A percentile compares a stretch with the other conserved stretches of the same genome.
Evolutionary conservation across 352 stramenopile species (phyloP).

Genomic region (Pythium dissimile): DNA sequence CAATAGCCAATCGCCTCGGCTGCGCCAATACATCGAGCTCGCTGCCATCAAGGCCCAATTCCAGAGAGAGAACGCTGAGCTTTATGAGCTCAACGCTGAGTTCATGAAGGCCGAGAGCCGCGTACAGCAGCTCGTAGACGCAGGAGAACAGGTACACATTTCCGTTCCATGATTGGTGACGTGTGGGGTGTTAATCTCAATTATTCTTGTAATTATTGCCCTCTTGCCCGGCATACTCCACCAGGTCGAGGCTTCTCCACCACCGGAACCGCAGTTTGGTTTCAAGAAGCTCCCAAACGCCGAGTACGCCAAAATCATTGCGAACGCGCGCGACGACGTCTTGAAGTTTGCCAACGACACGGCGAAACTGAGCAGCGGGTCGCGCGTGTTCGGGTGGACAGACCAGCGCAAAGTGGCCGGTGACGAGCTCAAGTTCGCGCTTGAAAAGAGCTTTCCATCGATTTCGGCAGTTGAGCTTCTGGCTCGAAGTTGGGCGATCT

Average conservation of each 20-base stretch:
- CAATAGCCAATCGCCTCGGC: slow-evolving; percentile 18
- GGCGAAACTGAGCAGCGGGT: slow-evolving; percentile 47
- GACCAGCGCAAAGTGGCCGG: slow-evolving; percentile 51
- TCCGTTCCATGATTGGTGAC: too few species aligned
- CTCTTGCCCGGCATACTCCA: too few species aligned
- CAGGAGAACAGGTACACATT: slow-evolving; percentile 29
- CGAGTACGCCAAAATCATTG: slow-evolving; percentile 45
- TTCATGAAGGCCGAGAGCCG: slow-evolving; percentile 52
- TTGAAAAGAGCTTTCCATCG: slow-evolving; percentile 47
- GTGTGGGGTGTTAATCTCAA: too few species aligned
- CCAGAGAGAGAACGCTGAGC: slow-evolving; percentile 48
- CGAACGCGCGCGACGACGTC: slow-evolving; percentile 43
- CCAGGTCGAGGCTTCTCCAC: background rate
- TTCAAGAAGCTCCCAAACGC: slow-evolving; percentile 30
- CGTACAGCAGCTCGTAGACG: slow-evolving; percentile 53
- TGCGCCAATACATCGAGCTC: slow-evolving; percentile 46
- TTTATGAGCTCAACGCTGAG: slow-evolving; percentile 29
- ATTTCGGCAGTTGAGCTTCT: slow-evolving; percentile 40
- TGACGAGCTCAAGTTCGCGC: slow-evolving; percentile 49
- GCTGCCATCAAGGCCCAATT: slow-evolving; percentile 42
- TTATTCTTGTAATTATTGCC: too few species aligned
- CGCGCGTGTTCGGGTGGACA: slow-evolving; percentile 56
- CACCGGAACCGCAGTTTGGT: slow-evolving; percentile 23
- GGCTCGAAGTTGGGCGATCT: slow-evolving; percentile 50
- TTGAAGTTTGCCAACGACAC: slow-evolving; percentile 39